Base-by-base conservation (phyloP, 768 basidiomycete genomes). In the Serendipita sp. region DNA sequence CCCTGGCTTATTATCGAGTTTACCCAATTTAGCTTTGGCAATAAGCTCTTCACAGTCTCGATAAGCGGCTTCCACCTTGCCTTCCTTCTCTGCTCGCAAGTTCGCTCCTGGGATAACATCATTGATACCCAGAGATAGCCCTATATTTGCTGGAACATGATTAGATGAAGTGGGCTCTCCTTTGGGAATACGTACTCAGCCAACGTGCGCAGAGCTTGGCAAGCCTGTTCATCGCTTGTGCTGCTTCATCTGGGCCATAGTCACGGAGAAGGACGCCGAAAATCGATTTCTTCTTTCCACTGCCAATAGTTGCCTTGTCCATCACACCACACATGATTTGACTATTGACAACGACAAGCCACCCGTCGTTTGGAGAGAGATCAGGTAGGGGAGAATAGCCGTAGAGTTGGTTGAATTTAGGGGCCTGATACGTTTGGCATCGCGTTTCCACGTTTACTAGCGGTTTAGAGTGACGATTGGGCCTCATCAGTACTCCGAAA, bases 251-350 rank as follows among this genome's bases (percentile, higher is more conserved):
- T 4, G 91, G 83, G 3, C 96, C 96, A 73, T 96, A 98, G 74
- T 99, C 96, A 65, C 95, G 80, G 77, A 97, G 82, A 69, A 99
- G 98, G 48, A 97, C 91, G 68, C 95, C 95, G 71, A 98, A 99
- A 47, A 99, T 91, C 1, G 93, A 96, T 72, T 97, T 98, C 79
- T 99, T 98, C 82, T 99, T 99, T 63, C 96, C 96, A 69, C 91
- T 89, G 64, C 96, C 96, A 2, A 98, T 87, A 0, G 92, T 97
- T 15, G 90, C 89, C 76, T 99, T 99, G 77, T 99, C 96, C 86
- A 98, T 95, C 15, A 92, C 89, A 48, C 96, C 96, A 70, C 94
- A 97, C 92, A 98, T 99, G 70, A 99, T 91, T 75, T 99, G 94
- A 71, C 89, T 92, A 73, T 98, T 99, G 67, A 93, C 85, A 64